These are phyloP conservation scores for Boletus subparvulus DNA, from an alignment of 768 basidiomycete species.

Conservation along the genomic window DNA sequence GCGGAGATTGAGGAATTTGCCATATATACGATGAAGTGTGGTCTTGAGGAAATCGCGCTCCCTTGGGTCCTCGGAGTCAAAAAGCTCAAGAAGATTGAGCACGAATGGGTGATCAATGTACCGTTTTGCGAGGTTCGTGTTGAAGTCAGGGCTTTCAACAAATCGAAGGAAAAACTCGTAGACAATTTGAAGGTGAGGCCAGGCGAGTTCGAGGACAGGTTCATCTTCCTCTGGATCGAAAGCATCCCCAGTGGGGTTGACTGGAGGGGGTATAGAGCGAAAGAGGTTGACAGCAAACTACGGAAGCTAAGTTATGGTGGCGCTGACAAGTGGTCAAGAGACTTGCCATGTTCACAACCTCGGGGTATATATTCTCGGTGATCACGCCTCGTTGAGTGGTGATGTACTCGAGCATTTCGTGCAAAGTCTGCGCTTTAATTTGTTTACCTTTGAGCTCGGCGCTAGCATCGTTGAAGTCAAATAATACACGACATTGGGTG, in stretches of 20 bases:
- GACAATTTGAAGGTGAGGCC: constrained; percentile 99
- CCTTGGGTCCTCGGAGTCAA: constrained; percentile 97
- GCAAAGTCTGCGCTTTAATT: constrained; percentile 95
- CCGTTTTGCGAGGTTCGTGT: constrained; percentile 95
- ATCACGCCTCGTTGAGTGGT: constrained; percentile 95
- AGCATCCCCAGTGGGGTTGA: constrained; percentile 96
- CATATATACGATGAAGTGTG: constrained; percentile 97
- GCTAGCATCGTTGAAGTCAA: constrained; percentile 98
- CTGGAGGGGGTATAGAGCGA: constrained; percentile 98
- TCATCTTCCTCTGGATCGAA: constrained; percentile 99
- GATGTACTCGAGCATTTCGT: constrained; percentile 99
- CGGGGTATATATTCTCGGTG: constrained; percentile 96
- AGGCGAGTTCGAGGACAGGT: constrained; percentile 96
- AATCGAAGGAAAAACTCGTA: constrained; percentile 99
- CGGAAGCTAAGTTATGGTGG: constrained; percentile 7
- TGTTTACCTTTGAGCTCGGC: constrained; percentile 96
- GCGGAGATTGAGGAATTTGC: constrained; percentile 97
- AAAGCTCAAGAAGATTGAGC: constrained; percentile 93
- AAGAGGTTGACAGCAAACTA: constrained; percentile 98
- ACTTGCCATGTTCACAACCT: constrained; percentile 95
- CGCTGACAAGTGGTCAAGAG: neutral
- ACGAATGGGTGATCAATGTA: constrained; percentile 97
- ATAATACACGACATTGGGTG: constrained; percentile 93
- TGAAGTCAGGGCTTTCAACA: constrained; percentile 96
- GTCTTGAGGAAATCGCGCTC: constrained; percentile 99